Conservation (phyloP, 257 asterid species). For the Lantana camara region DNA sequence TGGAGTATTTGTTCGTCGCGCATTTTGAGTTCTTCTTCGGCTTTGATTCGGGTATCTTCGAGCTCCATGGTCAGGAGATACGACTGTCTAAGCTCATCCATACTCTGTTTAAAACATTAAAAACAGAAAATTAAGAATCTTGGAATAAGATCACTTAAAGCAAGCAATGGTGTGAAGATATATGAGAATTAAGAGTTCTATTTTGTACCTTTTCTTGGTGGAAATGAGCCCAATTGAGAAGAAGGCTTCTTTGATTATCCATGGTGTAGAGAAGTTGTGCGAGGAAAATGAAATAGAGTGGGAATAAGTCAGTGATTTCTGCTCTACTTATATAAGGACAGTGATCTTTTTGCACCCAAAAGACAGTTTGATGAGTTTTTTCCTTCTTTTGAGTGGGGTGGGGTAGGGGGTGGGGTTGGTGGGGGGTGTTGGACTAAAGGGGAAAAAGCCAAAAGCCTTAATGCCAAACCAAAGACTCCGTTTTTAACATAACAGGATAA, state of each 20-base stretch:
- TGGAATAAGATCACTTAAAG: background rate
- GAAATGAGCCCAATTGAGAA: conserved; percentile 64
- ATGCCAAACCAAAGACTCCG: no score
- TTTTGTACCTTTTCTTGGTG: conserved; percentile 69
- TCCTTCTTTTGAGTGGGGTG: background rate
- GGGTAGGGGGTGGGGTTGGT: conserved; percentile 23
- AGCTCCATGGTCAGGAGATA: conserved; percentile 65
- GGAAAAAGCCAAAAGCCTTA: conserved; percentile 51
- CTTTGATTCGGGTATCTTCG: conserved; percentile 56
- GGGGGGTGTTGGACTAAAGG: conserved; percentile 40
- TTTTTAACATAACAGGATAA: no score
- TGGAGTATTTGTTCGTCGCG: conserved; percentile 63
- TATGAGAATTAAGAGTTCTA: background rate
- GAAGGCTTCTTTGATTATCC: conserved; percentile 63
- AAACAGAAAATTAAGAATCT: background rate
- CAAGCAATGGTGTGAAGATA: background rate
- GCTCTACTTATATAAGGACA: conserved; percentile 35
- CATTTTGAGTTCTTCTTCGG: conserved; percentile 61
- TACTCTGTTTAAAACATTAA: conserved; percentile 46
- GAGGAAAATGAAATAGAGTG: background rate
- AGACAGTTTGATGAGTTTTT: background rate
- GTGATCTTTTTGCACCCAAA: conserved; percentile 6
- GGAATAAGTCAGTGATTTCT: conserved; percentile 18
- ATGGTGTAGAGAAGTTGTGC: conserved; percentile 21
- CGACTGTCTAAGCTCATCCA: conserved; percentile 75